Conservation (phyloP, 352 stramenopile genomes). For the Globisporangium parvum region DNA sequence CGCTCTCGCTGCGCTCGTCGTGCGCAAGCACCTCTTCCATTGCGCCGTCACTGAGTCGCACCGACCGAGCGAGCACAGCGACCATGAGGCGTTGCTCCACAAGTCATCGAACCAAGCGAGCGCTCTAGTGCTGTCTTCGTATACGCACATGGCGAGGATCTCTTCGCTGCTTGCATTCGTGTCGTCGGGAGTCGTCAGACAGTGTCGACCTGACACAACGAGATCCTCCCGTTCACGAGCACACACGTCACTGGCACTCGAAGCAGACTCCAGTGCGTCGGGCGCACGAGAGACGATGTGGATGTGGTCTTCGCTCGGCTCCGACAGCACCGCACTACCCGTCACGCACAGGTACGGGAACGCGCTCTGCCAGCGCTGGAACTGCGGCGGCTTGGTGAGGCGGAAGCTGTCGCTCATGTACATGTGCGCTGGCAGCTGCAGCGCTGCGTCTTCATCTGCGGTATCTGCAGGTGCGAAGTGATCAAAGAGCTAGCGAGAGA, state of each 20-base stretch:
- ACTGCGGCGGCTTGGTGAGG: constrained; percentile 33
- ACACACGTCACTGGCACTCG: constrained; percentile 10
- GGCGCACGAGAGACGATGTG: constrained; percentile 13
- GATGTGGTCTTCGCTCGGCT: constrained; percentile 36
- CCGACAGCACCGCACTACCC: constrained; percentile 18
- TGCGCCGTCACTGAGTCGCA: constrained; percentile 24
- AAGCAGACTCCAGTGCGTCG: constrained; percentile 9
- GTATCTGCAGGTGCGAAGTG: neutral
- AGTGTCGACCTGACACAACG: neutral
- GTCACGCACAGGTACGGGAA: constrained; percentile 41
- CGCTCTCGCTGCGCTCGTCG: constrained; percentile 6
- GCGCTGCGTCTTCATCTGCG: neutral
- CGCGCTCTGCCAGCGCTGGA: constrained; percentile 35
- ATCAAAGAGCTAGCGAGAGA: constrained; percentile 1
- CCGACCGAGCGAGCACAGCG: neutral
- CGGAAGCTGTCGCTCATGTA: constrained; percentile 48
- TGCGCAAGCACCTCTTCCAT: constrained; percentile 40
- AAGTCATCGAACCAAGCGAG: neutral
- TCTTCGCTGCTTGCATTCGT: constrained; percentile 16
- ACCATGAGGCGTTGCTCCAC: neutral
- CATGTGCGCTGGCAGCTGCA: constrained; percentile 22
- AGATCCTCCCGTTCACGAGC: neutral
- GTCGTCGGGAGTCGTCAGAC: constrained; percentile 3
- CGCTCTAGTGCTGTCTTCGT: constrained; percentile 9
- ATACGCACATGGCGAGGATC: constrained; percentile 17